Evolutionary conservation across 306 rosid genomes (phyloP), one percentile per base, ranked within the genome.

Genomic region (Casuarina equisetifolia): DNA sequence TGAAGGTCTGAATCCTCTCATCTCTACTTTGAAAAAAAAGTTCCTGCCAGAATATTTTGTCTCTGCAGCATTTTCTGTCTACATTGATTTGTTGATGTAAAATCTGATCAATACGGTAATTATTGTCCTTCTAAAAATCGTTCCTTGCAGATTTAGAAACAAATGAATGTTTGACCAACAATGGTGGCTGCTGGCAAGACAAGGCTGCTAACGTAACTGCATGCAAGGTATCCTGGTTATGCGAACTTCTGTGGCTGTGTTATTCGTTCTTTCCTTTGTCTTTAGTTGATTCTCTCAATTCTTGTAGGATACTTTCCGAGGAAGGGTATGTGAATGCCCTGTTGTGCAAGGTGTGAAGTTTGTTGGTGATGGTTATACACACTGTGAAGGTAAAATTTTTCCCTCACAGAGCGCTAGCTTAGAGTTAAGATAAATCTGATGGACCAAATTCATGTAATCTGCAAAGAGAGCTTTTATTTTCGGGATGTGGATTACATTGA

Each of bases 301-400:
- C 49, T 54, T 63, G 44, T 61, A 95, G 99, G 97, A 92, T 76
- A 95, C 97, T 38, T 95, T 92, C 79, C 91, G 97, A 3, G 99
- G 99, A 82, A 88, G 99, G 91, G 94, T 91, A 51, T 95, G 99
- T 50, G 96, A 91, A 85, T 95, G 99, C 86, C 99, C 97, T 71
- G 72, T 84, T 80, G 99, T 92, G 72, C 87, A 88, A 80, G 90
- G 90, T 39, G 91, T 92, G 8, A 92, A 88, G 81, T 92, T 92
- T 84, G 55, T 80, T 57, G 99, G 99, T 52, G 96, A 92, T 79
- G 99, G 97, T 73, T 95, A 92, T 76, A 91, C 94, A 46, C 96
- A 78, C 82, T 95, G 99, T 80, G 85, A 92, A 91, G 97, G 99
- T 92, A 91, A 78, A 25, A 78, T 73, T 36, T 78, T 76, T 51